These are phyloP conservation scores for Przewalskia tangutica DNA, from an alignment of 257 asterid genomes.

Conservation along the genomic window DNA sequence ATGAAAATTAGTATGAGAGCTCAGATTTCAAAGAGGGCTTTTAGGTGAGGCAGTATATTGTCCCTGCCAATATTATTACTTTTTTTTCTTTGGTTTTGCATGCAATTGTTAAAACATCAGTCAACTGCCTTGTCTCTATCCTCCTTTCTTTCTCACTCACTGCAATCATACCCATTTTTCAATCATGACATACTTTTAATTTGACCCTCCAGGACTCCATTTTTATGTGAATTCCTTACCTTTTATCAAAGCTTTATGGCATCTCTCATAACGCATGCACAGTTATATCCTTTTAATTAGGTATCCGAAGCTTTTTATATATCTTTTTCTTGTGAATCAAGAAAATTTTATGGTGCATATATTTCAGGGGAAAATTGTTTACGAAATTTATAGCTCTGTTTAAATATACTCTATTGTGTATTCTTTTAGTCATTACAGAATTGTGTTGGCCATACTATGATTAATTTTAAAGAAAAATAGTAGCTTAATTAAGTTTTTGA, in stretches of 20 bases:
- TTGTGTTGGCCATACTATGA: background rate
- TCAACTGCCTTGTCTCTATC: constrained; percentile 14
- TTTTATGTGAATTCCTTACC: background rate
- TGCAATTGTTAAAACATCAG: constrained; percentile 7
- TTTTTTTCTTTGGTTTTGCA: constrained; percentile 16
- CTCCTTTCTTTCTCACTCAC: background rate
- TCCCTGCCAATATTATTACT: background rate
- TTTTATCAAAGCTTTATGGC: background rate
- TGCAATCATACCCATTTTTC: background rate
- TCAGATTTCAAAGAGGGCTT: constrained; percentile 22
- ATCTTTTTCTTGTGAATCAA: background rate
- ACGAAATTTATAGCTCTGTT: background rate
- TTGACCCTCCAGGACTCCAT: background rate
- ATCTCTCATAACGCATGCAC: constrained; percentile 2
- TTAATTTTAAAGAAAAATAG: background rate
- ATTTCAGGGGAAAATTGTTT: background rate
- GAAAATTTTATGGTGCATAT: background rate
- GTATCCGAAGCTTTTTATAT: background rate
- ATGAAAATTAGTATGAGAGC: background rate
- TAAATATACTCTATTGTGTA: background rate
- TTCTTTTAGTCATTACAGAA: background rate
- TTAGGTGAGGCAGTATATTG: constrained; percentile 1
- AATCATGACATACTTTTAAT: constrained; percentile 3
- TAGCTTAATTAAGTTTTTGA: background rate
- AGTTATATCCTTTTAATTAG: background rate